phyloP scores from a whole-genome alignment of 306 rosid genomes.

The Dalbergia oliveri region DNA sequence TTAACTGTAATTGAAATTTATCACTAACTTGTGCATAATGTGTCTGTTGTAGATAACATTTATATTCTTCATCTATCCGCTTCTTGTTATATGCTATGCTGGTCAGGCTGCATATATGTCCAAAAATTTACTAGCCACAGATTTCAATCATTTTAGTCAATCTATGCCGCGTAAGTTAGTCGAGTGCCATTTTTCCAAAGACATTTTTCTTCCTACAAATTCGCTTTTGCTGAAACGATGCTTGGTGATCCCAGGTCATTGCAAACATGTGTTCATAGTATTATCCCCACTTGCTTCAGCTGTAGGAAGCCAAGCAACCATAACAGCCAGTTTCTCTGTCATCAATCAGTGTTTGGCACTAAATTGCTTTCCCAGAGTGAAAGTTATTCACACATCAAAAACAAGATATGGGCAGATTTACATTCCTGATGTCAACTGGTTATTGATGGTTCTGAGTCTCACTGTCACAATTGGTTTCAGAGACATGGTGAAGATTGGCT shows the following conservation, averaged over 20 bases:
- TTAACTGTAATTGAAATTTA: not conserved
- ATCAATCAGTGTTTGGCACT: conserved; percentile 86
- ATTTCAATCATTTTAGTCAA: conserved; percentile 69
- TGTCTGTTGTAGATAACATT: conserved; percentile 68
- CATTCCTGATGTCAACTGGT: conserved; percentile 92
- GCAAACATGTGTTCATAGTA: conserved; percentile 57
- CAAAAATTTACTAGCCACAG: conserved; percentile 48
- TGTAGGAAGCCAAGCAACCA: conserved; percentile 95
- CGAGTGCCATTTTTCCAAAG: conserved; percentile 10
- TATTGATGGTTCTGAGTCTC: conserved; percentile 83
- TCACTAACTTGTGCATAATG: conserved; percentile 45
- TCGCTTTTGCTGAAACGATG: conserved; percentile 34
- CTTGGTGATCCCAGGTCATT: conserved; percentile 54
- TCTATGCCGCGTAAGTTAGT: conserved; percentile 73
- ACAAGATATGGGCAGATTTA: conserved; percentile 79
- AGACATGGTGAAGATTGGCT: conserved; percentile 75
- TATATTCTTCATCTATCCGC: conserved; percentile 82
- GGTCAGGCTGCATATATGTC: conserved; percentile 89
- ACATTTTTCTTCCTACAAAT: conserved; percentile 1
- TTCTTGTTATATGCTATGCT: conserved; percentile 74
- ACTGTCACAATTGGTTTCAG: conserved; percentile 71
- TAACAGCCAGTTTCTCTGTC: conserved; percentile 85
- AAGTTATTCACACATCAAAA: conserved; percentile 91
- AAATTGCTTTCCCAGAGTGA: conserved; percentile 91
- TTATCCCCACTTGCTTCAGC: conserved; percentile 75